Conservation (phyloP, 345 rosid species). For the Sonneratia caseolaris region DNA sequence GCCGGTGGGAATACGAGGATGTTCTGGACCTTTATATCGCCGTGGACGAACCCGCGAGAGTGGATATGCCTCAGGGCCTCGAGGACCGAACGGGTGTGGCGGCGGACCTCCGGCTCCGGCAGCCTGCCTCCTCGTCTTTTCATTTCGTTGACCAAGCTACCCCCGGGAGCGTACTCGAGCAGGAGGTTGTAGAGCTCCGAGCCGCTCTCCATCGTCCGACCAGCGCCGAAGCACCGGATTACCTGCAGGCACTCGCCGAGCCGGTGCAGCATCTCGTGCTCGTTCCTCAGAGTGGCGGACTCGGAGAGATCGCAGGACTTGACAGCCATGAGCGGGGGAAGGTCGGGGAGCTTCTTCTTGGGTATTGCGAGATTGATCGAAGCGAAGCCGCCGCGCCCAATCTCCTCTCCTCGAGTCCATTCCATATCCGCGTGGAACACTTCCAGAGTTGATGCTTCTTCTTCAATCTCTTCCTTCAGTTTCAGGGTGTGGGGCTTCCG, state of each 20-base stretch:
- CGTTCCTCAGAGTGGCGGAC: conserved; percentile 38
- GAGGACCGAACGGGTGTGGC: conserved; percentile 41
- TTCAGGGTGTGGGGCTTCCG: not conserved
- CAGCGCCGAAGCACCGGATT: conserved; percentile 45
- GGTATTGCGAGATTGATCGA: conserved; percentile 42
- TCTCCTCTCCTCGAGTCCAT: conserved; percentile 60
- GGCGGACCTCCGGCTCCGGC: conserved; percentile 43
- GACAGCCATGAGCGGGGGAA: conserved; percentile 47
- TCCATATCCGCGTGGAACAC: conserved; percentile 23
- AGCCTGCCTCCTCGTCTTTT: conserved; percentile 27
- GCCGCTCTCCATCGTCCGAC: conserved; percentile 28
- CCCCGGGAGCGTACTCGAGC: conserved; percentile 65
- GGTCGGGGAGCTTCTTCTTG: conserved; percentile 8
- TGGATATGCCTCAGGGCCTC: conserved; percentile 52
- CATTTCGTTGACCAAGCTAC: conserved; percentile 38
- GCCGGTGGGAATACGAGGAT: conserved; percentile 38
- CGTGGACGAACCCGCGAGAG: conserved; percentile 53
- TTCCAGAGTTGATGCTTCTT: not conserved
- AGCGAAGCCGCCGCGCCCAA: conserved; percentile 64
- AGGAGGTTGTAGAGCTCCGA: conserved; percentile 45
- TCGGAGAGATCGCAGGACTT: conserved; percentile 39
- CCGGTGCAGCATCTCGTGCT: conserved; percentile 29
- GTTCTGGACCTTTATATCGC: conserved; percentile 20
- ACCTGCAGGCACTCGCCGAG: conserved; percentile 40
- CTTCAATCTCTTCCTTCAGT: not conserved